Percentiles rank a stretch among this genome's conserved stretches.
These are phyloP conservation scores for Boletus pseudo-olivaceus DNA, from an alignment of 768 basidiomycete genomes.

Conservation along the genomic window DNA sequence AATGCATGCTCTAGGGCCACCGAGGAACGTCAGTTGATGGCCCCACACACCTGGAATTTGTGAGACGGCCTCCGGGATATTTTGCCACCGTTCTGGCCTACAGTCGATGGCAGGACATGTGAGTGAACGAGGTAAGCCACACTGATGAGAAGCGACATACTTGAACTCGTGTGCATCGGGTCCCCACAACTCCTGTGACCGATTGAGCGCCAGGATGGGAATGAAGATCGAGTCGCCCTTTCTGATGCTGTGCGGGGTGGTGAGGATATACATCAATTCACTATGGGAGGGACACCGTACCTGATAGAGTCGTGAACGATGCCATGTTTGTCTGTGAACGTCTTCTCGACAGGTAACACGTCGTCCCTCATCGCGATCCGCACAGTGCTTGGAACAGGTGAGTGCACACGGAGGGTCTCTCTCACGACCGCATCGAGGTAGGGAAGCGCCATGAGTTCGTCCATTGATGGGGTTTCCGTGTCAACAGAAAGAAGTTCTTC, in stretches of 20 bases:
- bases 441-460: constrained; percentile 59
- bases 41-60: constrained; percentile 60
- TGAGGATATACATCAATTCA: not conserved
- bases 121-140: not conserved
- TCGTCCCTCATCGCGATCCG: constrained; percentile 52
- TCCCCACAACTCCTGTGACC: constrained; percentile 56
- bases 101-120: not conserved
- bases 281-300: constrained; percentile 23
- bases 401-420: constrained; percentile 50
- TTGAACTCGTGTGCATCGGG: constrained; percentile 58
- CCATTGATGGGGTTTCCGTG: constrained; percentile 63
- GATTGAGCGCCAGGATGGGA: constrained; percentile 53
- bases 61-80: constrained; percentile 41
- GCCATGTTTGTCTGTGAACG: constrained; percentile 44
- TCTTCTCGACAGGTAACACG: constrained; percentile 45
- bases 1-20: constrained; percentile 64
- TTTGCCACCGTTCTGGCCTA: constrained; percentile 66
- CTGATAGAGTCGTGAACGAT: constrained; percentile 35
- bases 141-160: constrained; percentile 30
- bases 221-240: constrained; percentile 48
- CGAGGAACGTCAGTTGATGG: constrained; percentile 57
- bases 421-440: constrained; percentile 66
- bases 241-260: constrained; percentile 27
- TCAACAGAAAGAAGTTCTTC: constrained; percentile 50
- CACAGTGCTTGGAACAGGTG: constrained; percentile 46